Evolutionary conservation across 352 stramenopile species (phyloP), one percentile per base, ranked within the genome.

Genomic region (Pilasporangium apinafurcum): DNA sequence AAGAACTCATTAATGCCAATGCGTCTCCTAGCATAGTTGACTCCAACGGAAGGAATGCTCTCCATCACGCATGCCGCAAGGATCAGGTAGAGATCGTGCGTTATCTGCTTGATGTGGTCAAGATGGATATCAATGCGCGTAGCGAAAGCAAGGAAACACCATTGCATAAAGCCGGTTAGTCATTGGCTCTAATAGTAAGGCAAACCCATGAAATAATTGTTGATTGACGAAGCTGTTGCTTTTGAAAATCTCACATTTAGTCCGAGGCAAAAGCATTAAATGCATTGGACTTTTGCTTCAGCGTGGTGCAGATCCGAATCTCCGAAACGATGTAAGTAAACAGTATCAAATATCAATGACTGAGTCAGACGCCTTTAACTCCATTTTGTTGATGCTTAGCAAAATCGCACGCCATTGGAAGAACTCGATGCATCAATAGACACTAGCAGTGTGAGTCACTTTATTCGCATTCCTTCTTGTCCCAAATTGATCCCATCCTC

Each of bases 1-100:
- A 84, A 25, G 73, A 68, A 37, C 62, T 89, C 10, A 55, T 85
- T 25, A 60, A 59, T 35, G 69, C 60, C 5, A 72, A 69, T 6
- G 77, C 71, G 8, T 72, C 49, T 3, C 36, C 69, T 7, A 43
- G 32, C 9, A 25, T 68, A 14, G 53, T 51, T 8, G 73, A 89
- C 42, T 39, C 53, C 14, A 88, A 91, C 26, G 61, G 60, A 10
- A 69, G 78, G 27, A 91, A 85, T 20, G 75, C 73, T 1, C 63
- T 91, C 10, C 78, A 91, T 30, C 78, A 91, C 42, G 78, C 78
- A 16, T 88, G 78, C 43, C 70, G 70, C 17, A 86, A 83, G 55
- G 78, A 87, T 46, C 72, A 81, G 4, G 61, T 84, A n/a, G 53
- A 69, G 6, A 54, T 87, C 5, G 75, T 83, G 25, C 65, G 63